Evolutionary conservation across 345 rosid species (phyloP), one percentile per base, ranked within the genome.

Genomic region (Populus nigra): DNA sequence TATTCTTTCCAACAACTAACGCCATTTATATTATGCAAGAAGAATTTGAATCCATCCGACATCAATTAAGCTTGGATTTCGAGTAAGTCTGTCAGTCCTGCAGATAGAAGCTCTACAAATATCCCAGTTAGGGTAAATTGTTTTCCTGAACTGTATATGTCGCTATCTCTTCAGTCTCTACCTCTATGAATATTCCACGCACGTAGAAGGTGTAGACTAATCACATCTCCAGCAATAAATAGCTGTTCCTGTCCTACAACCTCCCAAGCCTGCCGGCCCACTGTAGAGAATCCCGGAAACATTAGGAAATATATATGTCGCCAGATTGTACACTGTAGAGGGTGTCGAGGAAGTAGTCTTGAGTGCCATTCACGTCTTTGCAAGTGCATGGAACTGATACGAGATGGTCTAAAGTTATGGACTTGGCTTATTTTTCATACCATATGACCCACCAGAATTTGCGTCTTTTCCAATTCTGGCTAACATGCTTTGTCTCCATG

Each of bases 331-430:
- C 75, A 31, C 29, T 25, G 33, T 81, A 86, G 62, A 63, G 2
- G 16, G 83, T 77, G 11, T 86, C 79, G 20, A 81, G 77, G 59
- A 82, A 86, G 76, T 79, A 84, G 6, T 77, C 86, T 12, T 2
- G 31, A 18, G 79, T 79, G 76, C 82, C 87, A 75, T 82, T 77
- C 35, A 83, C 86, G 36, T 79, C 81, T 43, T 77, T 83, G 74
- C 84, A 86, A 67, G 73, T 74, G 75, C 88, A 86, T n/a, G 80
- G 77, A 49, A 86, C 81, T 12, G 79, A 71, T 11, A 80, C 73
- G 9, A 84, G 82, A 69, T 69, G 83, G 75, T 72, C 82, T 33
- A 17, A 22, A n/a, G 49, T 38, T 35, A 7, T 7, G 57, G 25
- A 3, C 62, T 73, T 23, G 23, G 4, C 43, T 73, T 49, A 6